Percentiles rank a stretch among this genome's conserved stretches.
These are phyloP conservation scores for Acorus calamus DNA, from an alignment of 106 monocot genomes.

Conservation along the genomic window DNA sequence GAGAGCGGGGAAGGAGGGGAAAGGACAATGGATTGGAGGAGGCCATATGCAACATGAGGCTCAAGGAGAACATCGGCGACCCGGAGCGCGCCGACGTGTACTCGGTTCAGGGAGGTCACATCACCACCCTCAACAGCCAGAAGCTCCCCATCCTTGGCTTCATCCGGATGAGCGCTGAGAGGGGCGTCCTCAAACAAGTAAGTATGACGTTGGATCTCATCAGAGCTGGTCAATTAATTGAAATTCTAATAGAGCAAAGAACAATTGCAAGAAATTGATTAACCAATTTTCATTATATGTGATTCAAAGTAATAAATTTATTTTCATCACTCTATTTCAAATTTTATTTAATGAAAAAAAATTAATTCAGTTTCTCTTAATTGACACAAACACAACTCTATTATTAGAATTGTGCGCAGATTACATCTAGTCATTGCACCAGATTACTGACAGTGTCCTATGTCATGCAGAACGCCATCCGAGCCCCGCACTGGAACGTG, in stretches of 20 bases:
- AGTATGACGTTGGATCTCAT: neutral
- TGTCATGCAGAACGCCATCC: slow-evolving; percentile 20
- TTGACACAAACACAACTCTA: too few relatives aligned
- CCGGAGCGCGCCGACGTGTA: slow-evolving; percentile 29
- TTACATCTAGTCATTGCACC: too few relatives aligned
- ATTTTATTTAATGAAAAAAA: too few relatives aligned
- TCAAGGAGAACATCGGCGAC: slow-evolving; percentile 38
- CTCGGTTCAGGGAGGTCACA: slow-evolving; percentile 20
- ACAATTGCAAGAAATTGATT: too few relatives aligned
- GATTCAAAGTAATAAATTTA: too few relatives aligned
- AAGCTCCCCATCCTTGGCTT: slow-evolving; percentile 36
- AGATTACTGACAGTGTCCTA: too few relatives aligned
- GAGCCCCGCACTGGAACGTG: slow-evolving; percentile 31
- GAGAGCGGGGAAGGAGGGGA: neutral
- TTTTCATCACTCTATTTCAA: too few relatives aligned
- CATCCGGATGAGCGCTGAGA: slow-evolving; percentile 30
- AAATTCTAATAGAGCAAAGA: too few relatives aligned
- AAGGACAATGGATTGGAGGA: slow-evolving; percentile 39
- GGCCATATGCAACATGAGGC: slow-evolving; percentile 30
- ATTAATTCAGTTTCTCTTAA: too few relatives aligned
- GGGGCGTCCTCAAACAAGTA: slow-evolving; percentile 27
- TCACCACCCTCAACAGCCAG: slow-evolving; percentile 37
- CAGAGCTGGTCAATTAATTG: too few relatives aligned
- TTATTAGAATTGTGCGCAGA: too few relatives aligned
- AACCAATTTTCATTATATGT: too few relatives aligned